Evolutionary conservation across 208 protist species (phyloP).

Genomic region (Eutreptiella sp.): DNA sequence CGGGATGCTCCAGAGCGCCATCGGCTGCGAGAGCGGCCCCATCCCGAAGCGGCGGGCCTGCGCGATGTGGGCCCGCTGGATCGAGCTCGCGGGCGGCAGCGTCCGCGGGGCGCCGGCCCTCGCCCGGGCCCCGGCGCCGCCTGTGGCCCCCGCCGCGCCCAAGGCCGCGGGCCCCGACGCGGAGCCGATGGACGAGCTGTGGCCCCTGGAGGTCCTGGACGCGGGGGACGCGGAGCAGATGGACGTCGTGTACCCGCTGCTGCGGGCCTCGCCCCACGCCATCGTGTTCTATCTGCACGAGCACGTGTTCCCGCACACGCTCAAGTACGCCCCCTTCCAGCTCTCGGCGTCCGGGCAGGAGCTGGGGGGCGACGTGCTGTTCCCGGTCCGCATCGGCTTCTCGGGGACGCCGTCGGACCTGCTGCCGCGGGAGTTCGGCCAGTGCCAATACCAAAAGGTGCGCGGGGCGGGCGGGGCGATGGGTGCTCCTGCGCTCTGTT

Average conservation of each 20-base stretch:
- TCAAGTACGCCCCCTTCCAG: slow-evolving; percentile 5
- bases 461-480: too few relatives aligned
- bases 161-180: too few relatives aligned
- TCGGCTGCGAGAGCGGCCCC: too few relatives aligned
- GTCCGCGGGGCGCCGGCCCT: too few relatives aligned
- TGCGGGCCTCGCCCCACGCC: background rate
- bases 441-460: slow-evolving; percentile 17
- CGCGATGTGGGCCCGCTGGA: too few relatives aligned
- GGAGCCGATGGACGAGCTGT: slow-evolving; percentile 10
- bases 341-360: slow-evolving; percentile 26
- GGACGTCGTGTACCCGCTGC: slow-evolving; percentile 7
- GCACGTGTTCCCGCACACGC: slow-evolving; percentile 25
- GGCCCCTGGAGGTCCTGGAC: slow-evolving; percentile 24
- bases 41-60: too few relatives aligned
- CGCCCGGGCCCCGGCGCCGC: too few relatives aligned
- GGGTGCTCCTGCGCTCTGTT: too few relatives aligned
- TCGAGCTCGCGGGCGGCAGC: too few relatives aligned
- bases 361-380: slow-evolving; percentile 19
- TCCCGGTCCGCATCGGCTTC: slow-evolving; percentile 12
- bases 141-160: too few relatives aligned
- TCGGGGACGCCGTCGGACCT: slow-evolving; percentile 25
- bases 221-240: slow-evolving; percentile 13
- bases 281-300: background rate
- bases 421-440: slow-evolving; percentile 20
- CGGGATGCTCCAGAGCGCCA: too few relatives aligned